Evolutionary conservation across 352 stramenopile genomes (phyloP), one percentile per base, ranked within the genome.

Genomic region (Globisporangium spiculum): DNA sequence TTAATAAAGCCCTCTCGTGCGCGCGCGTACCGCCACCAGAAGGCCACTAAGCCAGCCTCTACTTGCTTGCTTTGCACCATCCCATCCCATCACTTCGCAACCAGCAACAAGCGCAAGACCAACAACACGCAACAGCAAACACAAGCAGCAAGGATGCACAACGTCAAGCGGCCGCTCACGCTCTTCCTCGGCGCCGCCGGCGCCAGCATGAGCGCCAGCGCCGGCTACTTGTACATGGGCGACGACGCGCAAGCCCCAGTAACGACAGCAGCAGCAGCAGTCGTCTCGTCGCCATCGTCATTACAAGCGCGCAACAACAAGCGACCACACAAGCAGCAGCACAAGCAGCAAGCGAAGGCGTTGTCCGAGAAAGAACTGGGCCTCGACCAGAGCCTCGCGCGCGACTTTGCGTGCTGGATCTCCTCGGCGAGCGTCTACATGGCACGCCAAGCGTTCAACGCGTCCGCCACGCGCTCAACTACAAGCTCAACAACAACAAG

Each of bases 391-490:
- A 93, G 85, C 74, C 69, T 87, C 32, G 74, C 76, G 27, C 81
- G 85, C 53, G 81, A 93, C 52, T 64, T 93, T 44, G 85, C 81
- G 34, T 90, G 83, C 60, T 89, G 79, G 74, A 74, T 90, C 41
- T 89, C 85, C 30, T 88, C 80, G 0, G 78, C 78, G 53, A 89
- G 77, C 2, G 83, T 93, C 26, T 81, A 77, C 38, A 83, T 81
- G 1, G 80, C 83, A 5, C 78, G 78, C 4, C 79, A 84, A 63
- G 79, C 81, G 57, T 83, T 89, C 54, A 75, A 84, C 59, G 80
- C 74, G 18, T 76, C 78, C 3, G 60, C 71, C 36, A 0, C 56
- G 50, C 44, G 68, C 10, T 30, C 27, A 26, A 27, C 16, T 12
- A 27, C 55, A 60, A 60, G 6, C 8, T 10, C 54, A 44, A 41